phyloP scores from a whole-genome alignment of 805 yeast species.

The Kluyveromyces dobzhanskii region DNA sequence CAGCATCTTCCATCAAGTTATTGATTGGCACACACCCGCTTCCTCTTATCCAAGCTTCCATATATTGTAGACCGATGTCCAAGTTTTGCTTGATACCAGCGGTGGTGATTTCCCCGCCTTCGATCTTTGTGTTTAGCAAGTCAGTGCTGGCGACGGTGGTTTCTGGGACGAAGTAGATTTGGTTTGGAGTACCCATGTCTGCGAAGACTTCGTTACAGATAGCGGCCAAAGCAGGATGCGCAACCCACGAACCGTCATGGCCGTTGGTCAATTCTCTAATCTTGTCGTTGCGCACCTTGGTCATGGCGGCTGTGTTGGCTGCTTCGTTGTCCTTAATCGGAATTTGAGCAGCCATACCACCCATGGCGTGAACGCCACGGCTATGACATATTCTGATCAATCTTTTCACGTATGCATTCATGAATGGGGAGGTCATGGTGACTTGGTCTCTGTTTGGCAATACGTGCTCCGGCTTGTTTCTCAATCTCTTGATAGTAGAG shows the following conservation, averaged over 20 bases:
- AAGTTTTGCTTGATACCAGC: constrained; percentile 65
- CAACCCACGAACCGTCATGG: constrained; percentile 87
- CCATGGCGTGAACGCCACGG: constrained; percentile 79
- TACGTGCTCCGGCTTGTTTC: constrained; percentile 58
- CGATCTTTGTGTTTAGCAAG: constrained; percentile 55
- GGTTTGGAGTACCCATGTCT: constrained; percentile 79
- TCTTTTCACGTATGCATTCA: constrained; percentile 68
- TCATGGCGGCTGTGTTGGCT: constrained; percentile 59
- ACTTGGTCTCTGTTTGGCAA: constrained; percentile 76
- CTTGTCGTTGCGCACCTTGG: constrained; percentile 66
- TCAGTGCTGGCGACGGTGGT: constrained; percentile 44
- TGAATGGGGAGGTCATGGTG: constrained; percentile 74
- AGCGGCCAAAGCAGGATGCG: constrained; percentile 75
- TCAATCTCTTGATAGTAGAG: constrained; percentile 66
- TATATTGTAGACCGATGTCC: constrained; percentile 68
- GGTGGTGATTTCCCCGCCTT: constrained; percentile 55
- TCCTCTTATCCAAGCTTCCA: constrained; percentile 82
- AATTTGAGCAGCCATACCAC: constrained; percentile 86
- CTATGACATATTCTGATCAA: constrained; percentile 67
- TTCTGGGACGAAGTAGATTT: constrained; percentile 45
- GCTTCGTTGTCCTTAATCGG: constrained; percentile 66
- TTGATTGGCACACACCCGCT: constrained; percentile 82
- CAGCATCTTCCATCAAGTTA: constrained; percentile 84
- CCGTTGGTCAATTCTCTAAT: constrained; percentile 70
- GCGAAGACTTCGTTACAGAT: constrained; percentile 66